A percentile compares a stretch with the other conserved stretches of the same genome.
phyloP scores from a whole-genome alignment of 257 asterid species.

The Solanum medicagineum region DNA sequence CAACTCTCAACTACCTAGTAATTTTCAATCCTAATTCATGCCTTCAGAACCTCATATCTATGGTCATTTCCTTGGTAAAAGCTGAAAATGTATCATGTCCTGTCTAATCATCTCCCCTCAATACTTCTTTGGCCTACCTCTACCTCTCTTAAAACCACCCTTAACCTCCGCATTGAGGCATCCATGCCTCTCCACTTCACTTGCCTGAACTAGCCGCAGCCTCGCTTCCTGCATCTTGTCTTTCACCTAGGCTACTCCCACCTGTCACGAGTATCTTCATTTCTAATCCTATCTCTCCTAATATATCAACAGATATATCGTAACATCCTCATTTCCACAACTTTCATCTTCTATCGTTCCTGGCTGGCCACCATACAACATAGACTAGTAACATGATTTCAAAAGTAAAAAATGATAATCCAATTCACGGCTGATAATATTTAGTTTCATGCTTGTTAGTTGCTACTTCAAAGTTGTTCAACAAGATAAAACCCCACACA shows the following conservation, averaged over 20 bases:
- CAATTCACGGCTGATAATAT: background rate
- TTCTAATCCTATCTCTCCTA: background rate
- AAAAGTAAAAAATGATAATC: background rate
- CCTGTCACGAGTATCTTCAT: background rate
- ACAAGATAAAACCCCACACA: background rate
- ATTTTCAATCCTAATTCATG: background rate
- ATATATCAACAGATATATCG: background rate
- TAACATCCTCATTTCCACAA: background rate
- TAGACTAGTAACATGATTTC: background rate
- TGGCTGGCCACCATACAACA: background rate
- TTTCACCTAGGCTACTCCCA: background rate
- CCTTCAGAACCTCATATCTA: background rate
- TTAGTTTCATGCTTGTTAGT: background rate
- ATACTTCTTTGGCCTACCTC: background rate
- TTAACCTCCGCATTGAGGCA: background rate
- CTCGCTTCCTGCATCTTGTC: background rate
- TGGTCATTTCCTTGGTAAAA: background rate
- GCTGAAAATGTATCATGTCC: background rate
- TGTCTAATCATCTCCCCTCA: background rate
- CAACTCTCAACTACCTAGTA: background rate
- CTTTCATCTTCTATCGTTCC: background rate
- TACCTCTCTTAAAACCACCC: background rate
- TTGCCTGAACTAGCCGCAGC: background rate
- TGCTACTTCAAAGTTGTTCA: background rate
- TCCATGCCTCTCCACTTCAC: background rate